Percentiles rank a stretch among this genome's conserved stretches.
phyloP scores from a whole-genome alignment of 352 stramenopile species.

The Phytophthora citrophthora region DNA sequence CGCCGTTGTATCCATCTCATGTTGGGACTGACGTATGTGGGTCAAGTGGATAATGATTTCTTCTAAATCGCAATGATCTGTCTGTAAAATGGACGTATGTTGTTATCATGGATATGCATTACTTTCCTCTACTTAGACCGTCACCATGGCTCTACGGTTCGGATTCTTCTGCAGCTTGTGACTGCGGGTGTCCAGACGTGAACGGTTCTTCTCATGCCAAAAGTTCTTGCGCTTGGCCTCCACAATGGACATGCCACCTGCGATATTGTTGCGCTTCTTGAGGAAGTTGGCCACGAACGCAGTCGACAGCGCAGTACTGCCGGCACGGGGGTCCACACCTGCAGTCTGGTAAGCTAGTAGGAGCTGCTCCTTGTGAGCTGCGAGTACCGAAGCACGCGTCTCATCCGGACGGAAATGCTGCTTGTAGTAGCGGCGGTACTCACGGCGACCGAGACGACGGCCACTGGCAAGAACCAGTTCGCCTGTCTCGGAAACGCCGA shows the following conservation, averaged over 20 bases:
- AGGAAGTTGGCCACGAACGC: constrained; percentile 86
- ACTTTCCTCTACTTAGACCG: constrained; percentile 59
- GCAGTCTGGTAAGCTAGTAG: constrained; percentile 78
- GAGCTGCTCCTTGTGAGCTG: constrained; percentile 79
- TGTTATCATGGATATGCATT: constrained; percentile 15
- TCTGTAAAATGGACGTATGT: constrained; percentile 18
- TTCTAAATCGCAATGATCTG: not conserved
- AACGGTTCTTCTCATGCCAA: constrained; percentile 81
- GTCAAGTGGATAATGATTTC: not conserved
- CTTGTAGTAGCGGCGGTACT: constrained; percentile 92
- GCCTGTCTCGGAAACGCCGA: constrained; percentile 88
- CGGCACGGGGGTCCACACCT: constrained; percentile 61
- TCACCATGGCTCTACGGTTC: constrained; percentile 78
- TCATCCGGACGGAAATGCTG: constrained; percentile 88
- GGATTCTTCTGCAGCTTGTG: constrained; percentile 89
- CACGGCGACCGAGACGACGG: constrained; percentile 85
- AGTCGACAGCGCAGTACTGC: constrained; percentile 74
- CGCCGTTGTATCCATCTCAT: constrained; percentile 5
- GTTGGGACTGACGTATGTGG: constrained; percentile 10
- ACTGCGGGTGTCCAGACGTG: constrained; percentile 79
- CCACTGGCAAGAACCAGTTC: constrained; percentile 90
- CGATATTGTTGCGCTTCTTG: constrained; percentile 85
- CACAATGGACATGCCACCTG: constrained; percentile 72
- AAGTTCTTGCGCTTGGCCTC: constrained; percentile 75
- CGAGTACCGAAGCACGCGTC: constrained; percentile 72